Conservation (phyloP, 257 asterid species). For the Solanum okadae region DNA sequence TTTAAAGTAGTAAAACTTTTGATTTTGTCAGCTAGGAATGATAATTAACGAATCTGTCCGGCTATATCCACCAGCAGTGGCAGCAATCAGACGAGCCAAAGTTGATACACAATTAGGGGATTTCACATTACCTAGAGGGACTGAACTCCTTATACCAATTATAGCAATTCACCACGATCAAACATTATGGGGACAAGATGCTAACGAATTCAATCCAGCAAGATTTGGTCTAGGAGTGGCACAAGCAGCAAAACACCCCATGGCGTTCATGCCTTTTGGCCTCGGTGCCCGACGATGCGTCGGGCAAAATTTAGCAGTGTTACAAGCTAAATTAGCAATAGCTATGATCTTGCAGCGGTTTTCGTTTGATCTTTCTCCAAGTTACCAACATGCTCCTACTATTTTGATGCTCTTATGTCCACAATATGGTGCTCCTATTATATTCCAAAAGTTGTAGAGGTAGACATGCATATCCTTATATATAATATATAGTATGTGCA, state of each 20-base stretch:
- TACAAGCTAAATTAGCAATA: constrained; percentile 70
- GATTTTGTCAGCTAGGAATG: constrained; percentile 43
- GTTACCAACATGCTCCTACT: constrained; percentile 64
- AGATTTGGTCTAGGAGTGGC: constrained; percentile 34
- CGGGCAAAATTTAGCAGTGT: constrained; percentile 60
- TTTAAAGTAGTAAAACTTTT: not conserved
- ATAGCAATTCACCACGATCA: constrained; percentile 58
- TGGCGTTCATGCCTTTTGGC: constrained; percentile 62
- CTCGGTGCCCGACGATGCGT: constrained; percentile 72
- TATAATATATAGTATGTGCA: not conserved
- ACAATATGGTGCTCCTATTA: constrained; percentile 51
- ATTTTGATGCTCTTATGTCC: constrained; percentile 67
- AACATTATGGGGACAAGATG: constrained; percentile 71
- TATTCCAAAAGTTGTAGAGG: not conserved
- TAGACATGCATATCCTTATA: not conserved
- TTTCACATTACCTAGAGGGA: constrained; percentile 53
- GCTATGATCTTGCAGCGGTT: constrained; percentile 59
- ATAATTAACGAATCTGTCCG: constrained; percentile 66
- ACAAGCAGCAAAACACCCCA: not conserved
- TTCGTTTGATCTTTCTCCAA: constrained; percentile 39
- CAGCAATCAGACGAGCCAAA: constrained; percentile 67
- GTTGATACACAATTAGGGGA: constrained; percentile 54
- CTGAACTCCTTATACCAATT: constrained; percentile 64
- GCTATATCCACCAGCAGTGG: constrained; percentile 69
- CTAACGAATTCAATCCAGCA: constrained; percentile 53